A percentile compares a stretch with the other conserved stretches of the same genome.
phyloP scores from a whole-genome alignment of 139 green algal genomes.

The Picochlorum sp. region DNA sequence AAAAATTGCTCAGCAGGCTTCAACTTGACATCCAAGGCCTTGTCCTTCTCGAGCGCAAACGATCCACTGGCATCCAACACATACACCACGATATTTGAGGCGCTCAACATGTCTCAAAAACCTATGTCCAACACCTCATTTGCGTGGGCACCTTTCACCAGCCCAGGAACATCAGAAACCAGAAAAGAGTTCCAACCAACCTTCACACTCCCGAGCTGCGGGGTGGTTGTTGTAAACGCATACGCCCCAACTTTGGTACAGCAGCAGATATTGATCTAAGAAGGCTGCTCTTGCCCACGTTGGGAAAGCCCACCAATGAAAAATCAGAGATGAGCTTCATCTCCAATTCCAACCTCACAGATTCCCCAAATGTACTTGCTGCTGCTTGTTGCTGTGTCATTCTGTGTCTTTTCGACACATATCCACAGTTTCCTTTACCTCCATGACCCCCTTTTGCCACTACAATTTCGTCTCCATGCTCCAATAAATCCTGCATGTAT shows the following conservation, averaged over 20 bases:
- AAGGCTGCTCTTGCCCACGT: slow-evolving; percentile 73
- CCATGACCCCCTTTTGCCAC: slow-evolving; percentile 72
- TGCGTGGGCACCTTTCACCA: slow-evolving; percentile 35
- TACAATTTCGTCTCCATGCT: slow-evolving; percentile 37
- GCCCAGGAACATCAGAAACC: slow-evolving; percentile 58
- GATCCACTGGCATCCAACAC: slow-evolving; percentile 44
- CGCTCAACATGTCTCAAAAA: slow-evolving; percentile 66
- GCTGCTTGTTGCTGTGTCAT: neutral
- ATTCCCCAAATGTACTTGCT: slow-evolving; percentile 13
- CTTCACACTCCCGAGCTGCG: slow-evolving; percentile 59
- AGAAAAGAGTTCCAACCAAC: slow-evolving; percentile 14
- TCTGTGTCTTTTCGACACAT: slow-evolving; percentile 35
- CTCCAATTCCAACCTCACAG: slow-evolving; percentile 76
- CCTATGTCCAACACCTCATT: slow-evolving; percentile 51
- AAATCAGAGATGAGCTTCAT: slow-evolving; percentile 81
- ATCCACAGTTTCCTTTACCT: slow-evolving; percentile 83
- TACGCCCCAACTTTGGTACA: slow-evolving; percentile 45
- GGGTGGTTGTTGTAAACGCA: slow-evolving; percentile 72
- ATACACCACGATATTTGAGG: slow-evolving; percentile 37
- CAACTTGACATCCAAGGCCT: neutral
- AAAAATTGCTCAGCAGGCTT: slow-evolving; percentile 41
- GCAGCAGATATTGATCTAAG: slow-evolving; percentile 60
- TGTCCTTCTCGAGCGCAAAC: neutral
- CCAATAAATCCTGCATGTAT: slow-evolving; percentile 17
- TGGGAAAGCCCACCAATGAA: slow-evolving; percentile 90